phyloP scores from a whole-genome alignment of 2,329 filamentous ascomycete species.

The Neonectria ditissima region DNA sequence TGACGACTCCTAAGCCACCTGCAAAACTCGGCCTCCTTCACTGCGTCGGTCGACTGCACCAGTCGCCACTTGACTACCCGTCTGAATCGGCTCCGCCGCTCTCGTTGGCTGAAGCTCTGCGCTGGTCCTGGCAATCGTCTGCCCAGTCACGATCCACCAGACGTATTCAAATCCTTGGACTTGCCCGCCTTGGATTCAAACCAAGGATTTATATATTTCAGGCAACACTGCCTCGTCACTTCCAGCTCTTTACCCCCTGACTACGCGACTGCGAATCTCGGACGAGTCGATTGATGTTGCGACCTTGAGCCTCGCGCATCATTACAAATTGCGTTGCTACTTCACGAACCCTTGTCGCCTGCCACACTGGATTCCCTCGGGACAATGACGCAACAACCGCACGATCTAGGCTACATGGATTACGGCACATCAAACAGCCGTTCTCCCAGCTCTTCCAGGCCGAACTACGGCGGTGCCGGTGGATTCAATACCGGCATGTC shows the following conservation, averaged over 20 bases:
- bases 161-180: constrained; percentile 18
- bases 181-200: constrained; percentile 5
- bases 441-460: constrained; percentile 75
- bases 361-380: constrained; percentile 37
- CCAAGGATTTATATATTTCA: constrained; percentile 20
- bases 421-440: constrained; percentile 71
- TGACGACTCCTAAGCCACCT: constrained; percentile 35
- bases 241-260: constrained; percentile 22
- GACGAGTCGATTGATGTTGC: constrained; percentile 41
- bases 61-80: constrained; percentile 26
- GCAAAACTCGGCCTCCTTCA: constrained; percentile 39
- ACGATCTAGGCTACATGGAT: constrained; percentile 78
- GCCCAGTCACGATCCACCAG: constrained; percentile 25
- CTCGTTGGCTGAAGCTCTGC: constrained; percentile 33
- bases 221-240: constrained; percentile 19
- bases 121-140: constrained; percentile 10
- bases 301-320: constrained; percentile 29
- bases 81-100: constrained; percentile 19
- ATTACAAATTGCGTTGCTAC: constrained; percentile 16
- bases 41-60: constrained; percentile 37
- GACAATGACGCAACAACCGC: constrained; percentile 61
- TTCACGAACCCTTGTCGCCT: constrained; percentile 24
- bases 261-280: constrained; percentile 36
- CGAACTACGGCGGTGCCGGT: constrained; percentile 60
- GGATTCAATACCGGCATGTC: constrained; percentile 64